Percentiles rank a stretch among this genome's conserved stretches.
Conservation (phyloP, 2,329 filamentous ascomycete species). For the Lachnellula arida region DNA sequence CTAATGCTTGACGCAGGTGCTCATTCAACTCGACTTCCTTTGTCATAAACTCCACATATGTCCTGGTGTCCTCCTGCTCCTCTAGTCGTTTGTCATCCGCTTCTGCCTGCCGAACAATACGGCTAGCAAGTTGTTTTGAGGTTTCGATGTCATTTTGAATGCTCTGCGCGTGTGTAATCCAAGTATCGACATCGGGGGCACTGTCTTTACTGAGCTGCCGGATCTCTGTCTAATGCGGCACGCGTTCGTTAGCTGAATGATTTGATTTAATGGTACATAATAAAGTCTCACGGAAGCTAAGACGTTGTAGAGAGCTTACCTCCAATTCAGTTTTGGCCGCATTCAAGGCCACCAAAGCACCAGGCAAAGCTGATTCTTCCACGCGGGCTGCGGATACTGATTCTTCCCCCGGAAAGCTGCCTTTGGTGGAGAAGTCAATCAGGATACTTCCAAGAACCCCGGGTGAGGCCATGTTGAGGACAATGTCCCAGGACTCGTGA, state of each 20-base stretch:
- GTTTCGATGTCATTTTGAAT: conserved; percentile 81
- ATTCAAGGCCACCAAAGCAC: conserved; percentile 39
- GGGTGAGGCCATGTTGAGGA: conserved; percentile 23
- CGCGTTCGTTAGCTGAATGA: conserved; percentile 7
- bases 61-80: conserved; percentile 40
- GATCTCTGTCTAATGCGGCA: conserved; percentile 50
- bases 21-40: conserved; percentile 55
- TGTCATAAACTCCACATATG: conserved; percentile 52
- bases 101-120: conserved; percentile 76
- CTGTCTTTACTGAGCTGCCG: conserved; percentile 70
- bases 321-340: conserved; percentile 42
- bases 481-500: too few species aligned
- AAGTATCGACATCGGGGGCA: conserved; percentile 74
- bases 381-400: conserved; percentile 32
- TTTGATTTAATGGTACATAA: too few species aligned
- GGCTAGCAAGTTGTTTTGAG: conserved; percentile 72
- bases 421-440: conserved; percentile 54
- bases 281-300: too few species aligned
- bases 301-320: conserved; percentile 29
- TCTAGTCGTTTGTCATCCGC: conserved; percentile 46
- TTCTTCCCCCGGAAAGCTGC: conserved; percentile 45
- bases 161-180: conserved; percentile 79
- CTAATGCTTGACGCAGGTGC: conserved; percentile 49
- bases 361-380: conserved; percentile 33
- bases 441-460: conserved; percentile 50